Percentiles rank a stretch among this genome's conserved stretches.
These are phyloP conservation scores for Magnusiomyces fungicola DNA, from an alignment of 1,139 yeast genomes.

Conservation along the genomic window DNA sequence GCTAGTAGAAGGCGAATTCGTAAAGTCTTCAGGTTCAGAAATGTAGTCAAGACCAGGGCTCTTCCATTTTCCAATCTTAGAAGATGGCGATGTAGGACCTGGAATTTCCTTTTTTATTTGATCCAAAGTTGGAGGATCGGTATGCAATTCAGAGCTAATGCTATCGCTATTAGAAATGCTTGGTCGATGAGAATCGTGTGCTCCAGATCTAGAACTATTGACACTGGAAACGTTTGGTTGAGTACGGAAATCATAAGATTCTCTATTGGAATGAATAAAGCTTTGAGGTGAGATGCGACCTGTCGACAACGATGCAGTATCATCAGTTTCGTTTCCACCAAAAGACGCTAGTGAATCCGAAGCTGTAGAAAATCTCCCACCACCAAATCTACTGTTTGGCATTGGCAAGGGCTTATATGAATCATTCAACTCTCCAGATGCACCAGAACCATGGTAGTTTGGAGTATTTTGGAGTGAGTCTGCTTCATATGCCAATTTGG, in stretches of 20 bases:
- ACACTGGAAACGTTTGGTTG: background rate
- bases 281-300: conserved; percentile 12
- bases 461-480: too few relatives aligned
- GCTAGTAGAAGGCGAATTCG: background rate
- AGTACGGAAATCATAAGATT: conserved; percentile 6
- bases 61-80: background rate
- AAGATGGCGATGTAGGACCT: background rate
- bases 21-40: conserved; percentile 4
- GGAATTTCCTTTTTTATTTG: background rate
- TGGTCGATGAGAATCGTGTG: background rate
- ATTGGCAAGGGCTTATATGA: conserved; percentile 1
- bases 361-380: conserved; percentile 2
- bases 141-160: background rate
- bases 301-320: conserved; percentile 11
- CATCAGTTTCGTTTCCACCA: conserved; percentile 9
- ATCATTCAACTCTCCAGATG: too few relatives aligned
- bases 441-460: too few relatives aligned
- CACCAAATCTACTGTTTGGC: conserved; percentile 1
- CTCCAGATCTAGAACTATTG: background rate
- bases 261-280: conserved; percentile 7
- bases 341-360: conserved; percentile 2
- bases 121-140: background rate
- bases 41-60: background rate
- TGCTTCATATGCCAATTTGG: too few relatives aligned
- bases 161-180: background rate